Base-by-base conservation (phyloP, 2,329 filamentous ascomycete genomes). In the Lomentospora prolificans region DNA sequence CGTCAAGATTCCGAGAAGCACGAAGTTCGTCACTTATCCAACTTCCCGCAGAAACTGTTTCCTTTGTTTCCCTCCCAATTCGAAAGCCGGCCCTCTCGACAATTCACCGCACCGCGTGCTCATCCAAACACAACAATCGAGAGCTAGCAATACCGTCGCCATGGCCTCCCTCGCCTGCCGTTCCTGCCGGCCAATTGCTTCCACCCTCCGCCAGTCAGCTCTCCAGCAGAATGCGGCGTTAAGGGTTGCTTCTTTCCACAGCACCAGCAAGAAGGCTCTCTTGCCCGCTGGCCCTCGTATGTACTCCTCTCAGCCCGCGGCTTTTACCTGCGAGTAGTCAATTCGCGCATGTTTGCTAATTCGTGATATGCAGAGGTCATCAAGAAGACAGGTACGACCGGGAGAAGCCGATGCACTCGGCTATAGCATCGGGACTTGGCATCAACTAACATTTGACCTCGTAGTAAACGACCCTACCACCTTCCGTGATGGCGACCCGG, bases 251-350 rank as follows among this genome's bases (percentile, higher is more conserved):
- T 85, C 88, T 64, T 96, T 99, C 81, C 91, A 96, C 73, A 89
- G 86, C 66, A 89, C 89, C 44, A 79, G 83, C 72, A 81, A 82
- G 73, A 81, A 82, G 71, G 78, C 80, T 67, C 86, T 92, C 66
- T 80, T 99, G 57, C 90, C 92, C 58, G 85, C 90, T 56, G 81
- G 87, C 62, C 90, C 91, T 66, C 94, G 90, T 94, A 78, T 74
- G 87, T 27, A 50, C 31, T 17, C 8, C 39, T 33, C n/a, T 33
- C 30, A n/a, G 22, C 19, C 33, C 7, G 9, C 6, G 19, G 22
- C 25, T 50, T 46, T 48, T n/a, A 22, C 14, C 44, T 4, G n/a
- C 14, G 12, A 22, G 44, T 12, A 24, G 33, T 27, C 24, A 27
- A 19, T 22, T 46, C 19, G 9, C 7, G 30, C 12, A 30, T 24